Evolutionary conservation across 1,284 basidiomycete species (phyloP).

Genomic region (Albatrellus sp.): DNA sequence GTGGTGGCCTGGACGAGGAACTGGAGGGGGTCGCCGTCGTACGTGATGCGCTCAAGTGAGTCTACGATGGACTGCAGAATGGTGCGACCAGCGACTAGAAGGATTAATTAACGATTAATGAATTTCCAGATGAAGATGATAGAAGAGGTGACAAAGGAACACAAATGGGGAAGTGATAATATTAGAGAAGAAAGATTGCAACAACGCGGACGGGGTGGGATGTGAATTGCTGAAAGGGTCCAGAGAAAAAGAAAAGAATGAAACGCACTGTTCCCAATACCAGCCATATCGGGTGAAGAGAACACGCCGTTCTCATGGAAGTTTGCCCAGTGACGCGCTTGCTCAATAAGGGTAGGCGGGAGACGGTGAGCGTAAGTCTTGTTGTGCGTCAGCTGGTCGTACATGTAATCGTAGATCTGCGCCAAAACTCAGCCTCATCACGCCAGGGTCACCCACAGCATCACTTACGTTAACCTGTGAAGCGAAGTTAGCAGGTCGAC

Average conservation of each 20-base stretch:
- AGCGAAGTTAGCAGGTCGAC: constrained; percentile 6
- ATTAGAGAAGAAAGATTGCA: neutral
- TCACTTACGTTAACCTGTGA: constrained; percentile 53
- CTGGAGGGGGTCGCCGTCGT: constrained; percentile 67
- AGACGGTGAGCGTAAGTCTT: constrained; percentile 63
- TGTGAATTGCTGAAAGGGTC: too few relatives aligned
- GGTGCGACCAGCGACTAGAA: constrained; percentile 66
- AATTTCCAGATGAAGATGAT: neutral
- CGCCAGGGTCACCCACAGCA: neutral
- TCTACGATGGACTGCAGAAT: constrained; percentile 58
- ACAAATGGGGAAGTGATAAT: too few relatives aligned
- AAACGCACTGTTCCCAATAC: constrained; percentile 59
- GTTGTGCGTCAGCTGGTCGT: constrained; percentile 69
- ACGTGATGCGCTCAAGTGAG: constrained; percentile 64
- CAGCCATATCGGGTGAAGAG: constrained; percentile 43
- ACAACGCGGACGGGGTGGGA: neutral
- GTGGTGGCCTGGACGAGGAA: constrained; percentile 62
- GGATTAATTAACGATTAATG: constrained; percentile 1
- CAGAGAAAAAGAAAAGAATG: neutral
- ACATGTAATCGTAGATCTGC: constrained; percentile 67
- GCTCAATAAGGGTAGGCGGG: constrained; percentile 55
- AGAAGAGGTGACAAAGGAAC: neutral
- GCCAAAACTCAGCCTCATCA: neutral
- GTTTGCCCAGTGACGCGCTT: constrained; percentile 61
- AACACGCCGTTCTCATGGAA: constrained; percentile 74